Conservation (phyloP, 2,329 filamentous ascomycete genomes). For the Aspergillus thermomutatus region DNA sequence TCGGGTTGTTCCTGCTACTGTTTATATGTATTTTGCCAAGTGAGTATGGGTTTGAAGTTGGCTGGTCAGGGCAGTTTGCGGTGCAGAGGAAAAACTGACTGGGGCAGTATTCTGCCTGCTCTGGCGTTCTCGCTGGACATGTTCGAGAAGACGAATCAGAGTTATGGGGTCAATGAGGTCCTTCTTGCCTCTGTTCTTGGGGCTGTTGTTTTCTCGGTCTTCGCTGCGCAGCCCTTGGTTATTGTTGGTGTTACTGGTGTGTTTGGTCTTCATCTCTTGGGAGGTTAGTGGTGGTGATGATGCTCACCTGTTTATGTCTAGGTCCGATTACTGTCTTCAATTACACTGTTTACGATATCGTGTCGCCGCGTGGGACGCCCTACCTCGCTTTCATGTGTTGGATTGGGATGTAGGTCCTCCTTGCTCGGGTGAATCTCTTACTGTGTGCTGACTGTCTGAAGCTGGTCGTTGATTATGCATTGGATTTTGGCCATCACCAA, state of each 20-base stretch:
- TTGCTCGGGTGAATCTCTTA: background rate
- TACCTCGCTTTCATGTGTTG: slow-evolving; percentile 90
- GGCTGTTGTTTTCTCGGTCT: slow-evolving; percentile 73
- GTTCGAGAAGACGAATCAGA: slow-evolving; percentile 81
- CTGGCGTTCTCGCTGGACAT: slow-evolving; percentile 89
- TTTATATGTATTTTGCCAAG: slow-evolving; percentile 97
- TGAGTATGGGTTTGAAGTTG: slow-evolving; percentile 40
- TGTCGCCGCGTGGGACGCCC: slow-evolving; percentile 70
- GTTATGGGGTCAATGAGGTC: slow-evolving; percentile 88
- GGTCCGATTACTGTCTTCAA: slow-evolving; percentile 93
- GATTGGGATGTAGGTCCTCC: slow-evolving; percentile 66
- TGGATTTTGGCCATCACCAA: slow-evolving; percentile 81
- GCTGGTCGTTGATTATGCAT: slow-evolving; percentile 81
- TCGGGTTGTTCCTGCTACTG: slow-evolving; percentile 77
- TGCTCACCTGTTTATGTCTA: slow-evolving; percentile 18
- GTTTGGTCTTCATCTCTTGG: background rate
- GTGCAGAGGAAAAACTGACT: slow-evolving; percentile 7
- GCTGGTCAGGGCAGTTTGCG: background rate
- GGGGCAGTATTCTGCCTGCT: slow-evolving; percentile 72
- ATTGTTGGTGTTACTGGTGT: slow-evolving; percentile 83
- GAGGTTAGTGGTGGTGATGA: background rate
- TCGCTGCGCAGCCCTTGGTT: slow-evolving; percentile 79
- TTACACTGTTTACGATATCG: slow-evolving; percentile 90
- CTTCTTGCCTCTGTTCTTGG: slow-evolving; percentile 81
- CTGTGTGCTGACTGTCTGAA: slow-evolving; percentile 29